A percentile compares a stretch with the other conserved stretches of the same genome.
Evolutionary conservation across 2,329 filamentous ascomycete genomes (phyloP).

Genomic region (Pestalotiopsis sp.): DNA sequence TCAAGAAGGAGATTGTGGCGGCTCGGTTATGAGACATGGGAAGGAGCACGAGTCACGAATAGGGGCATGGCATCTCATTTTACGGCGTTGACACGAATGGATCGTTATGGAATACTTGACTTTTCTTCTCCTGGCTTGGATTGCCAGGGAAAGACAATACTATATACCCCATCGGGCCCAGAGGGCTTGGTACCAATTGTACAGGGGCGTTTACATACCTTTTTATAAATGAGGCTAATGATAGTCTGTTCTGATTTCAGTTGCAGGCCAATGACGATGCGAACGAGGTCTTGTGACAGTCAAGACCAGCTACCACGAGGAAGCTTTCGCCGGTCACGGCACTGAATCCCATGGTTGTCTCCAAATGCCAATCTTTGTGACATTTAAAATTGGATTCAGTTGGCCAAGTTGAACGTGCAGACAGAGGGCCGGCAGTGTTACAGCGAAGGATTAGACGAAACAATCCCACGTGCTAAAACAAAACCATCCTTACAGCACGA

Average conservation of each 20-base stretch:
- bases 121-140: not conserved
- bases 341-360: too few relatives aligned
- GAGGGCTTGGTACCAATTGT: not conserved
- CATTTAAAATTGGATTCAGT: too few relatives aligned
- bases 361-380: too few relatives aligned
- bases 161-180: not conserved
- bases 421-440: too few relatives aligned
- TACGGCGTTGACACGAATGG: not conserved
- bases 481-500: too few relatives aligned
- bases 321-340: too few relatives aligned
- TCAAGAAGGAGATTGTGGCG: constrained; percentile 56
- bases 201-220: not conserved
- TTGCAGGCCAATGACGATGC: not conserved
- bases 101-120: not conserved
- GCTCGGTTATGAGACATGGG: constrained; percentile 38
- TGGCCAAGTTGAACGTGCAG: too few relatives aligned
- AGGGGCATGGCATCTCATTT: not conserved
- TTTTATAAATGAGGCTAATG: not conserved
- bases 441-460: too few relatives aligned
- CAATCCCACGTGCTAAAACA: too few relatives aligned
- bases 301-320: too few relatives aligned
- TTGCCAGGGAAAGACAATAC: not conserved
- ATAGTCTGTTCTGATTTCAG: not conserved
- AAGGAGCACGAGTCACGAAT: not conserved
- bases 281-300: too few relatives aligned